phyloP scores from a whole-genome alignment of 2,329 filamentous ascomycete genomes.

The Thermoascus crustaceus region DNA sequence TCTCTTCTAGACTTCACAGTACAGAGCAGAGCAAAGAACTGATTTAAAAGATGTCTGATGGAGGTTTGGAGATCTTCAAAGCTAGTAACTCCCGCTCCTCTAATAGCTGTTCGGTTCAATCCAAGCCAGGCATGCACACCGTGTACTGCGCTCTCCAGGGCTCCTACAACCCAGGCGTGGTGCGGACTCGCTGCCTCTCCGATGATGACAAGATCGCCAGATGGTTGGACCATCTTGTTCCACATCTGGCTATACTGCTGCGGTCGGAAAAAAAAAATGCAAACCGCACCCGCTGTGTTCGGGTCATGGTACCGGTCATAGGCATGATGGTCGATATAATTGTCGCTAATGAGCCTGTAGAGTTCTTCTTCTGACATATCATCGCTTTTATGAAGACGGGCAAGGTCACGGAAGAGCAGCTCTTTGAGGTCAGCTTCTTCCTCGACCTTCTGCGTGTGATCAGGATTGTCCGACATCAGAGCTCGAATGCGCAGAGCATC shows the following conservation, averaged over 20 bases:
- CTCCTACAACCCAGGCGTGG: slow-evolving; percentile 35
- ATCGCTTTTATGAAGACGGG: slow-evolving; percentile 16
- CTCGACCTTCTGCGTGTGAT: no score
- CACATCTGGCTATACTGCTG: slow-evolving; percentile 34
- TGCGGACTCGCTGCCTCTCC: slow-evolving; percentile 32
- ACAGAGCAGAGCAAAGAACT: no score
- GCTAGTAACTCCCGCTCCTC: no score
- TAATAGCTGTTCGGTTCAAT: background rate
- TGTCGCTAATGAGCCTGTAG: slow-evolving; percentile 6
- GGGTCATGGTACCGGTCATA: slow-evolving; percentile 33
- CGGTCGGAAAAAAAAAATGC: slow-evolving; percentile 33
- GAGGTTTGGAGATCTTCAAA: no score
- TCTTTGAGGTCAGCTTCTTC: slow-evolving; percentile 18
- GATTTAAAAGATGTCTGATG: no score
- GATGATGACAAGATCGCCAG: slow-evolving; percentile 24
- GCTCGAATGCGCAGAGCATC: slow-evolving; percentile 27
- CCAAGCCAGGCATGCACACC: background rate
- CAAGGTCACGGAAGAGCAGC: slow-evolving; percentile 22
- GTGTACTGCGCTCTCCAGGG: slow-evolving; percentile 25
- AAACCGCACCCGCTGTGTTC: slow-evolving; percentile 31
- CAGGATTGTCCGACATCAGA: slow-evolving; percentile 10
- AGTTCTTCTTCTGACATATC: background rate
- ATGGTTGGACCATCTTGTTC: slow-evolving; percentile 20
- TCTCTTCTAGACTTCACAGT: no score
- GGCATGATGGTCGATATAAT: slow-evolving; percentile 24